phyloP scores from a whole-genome alignment of 768 basidiomycete species.

The Gymnopilus junonius region DNA sequence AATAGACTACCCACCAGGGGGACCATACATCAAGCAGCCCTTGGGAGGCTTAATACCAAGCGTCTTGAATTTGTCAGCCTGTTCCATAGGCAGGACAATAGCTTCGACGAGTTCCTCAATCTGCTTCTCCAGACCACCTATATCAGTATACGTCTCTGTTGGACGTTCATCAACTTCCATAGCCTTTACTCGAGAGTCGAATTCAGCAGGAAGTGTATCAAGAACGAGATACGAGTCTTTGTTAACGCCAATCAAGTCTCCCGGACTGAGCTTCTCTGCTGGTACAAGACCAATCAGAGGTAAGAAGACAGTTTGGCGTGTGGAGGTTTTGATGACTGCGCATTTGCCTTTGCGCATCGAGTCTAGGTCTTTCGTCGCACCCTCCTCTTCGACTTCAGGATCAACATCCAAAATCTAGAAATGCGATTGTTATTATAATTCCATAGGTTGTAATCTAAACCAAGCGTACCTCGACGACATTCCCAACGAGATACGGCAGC shows the following conservation, averaged over 20 bases:
- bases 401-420: constrained; percentile 90
- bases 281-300: constrained; percentile 98
- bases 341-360: constrained; percentile 98
- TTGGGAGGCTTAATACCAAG: constrained; percentile 98
- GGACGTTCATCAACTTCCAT: constrained; percentile 99
- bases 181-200: constrained; percentile 97
- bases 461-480: constrained; percentile 87
- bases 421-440: constrained; percentile 1
- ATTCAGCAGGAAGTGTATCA: constrained; percentile 95
- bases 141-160: constrained; percentile 96
- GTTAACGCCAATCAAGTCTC: constrained; percentile 98
- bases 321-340: constrained; percentile 98
- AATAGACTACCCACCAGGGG: constrained; percentile 69
- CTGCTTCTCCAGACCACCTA: constrained; percentile 98
- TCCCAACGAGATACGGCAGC: constrained; percentile 95
- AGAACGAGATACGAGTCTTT: constrained; percentile 98
- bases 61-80: constrained; percentile 97
- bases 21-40: constrained; percentile 98
- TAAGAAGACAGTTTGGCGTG: constrained; percentile 97
- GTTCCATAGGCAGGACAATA: constrained; percentile 98
- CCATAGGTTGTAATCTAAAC: neutral
- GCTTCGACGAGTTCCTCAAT: constrained; percentile 99
- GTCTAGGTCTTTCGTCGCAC: constrained; percentile 94
- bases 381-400: constrained; percentile 91
- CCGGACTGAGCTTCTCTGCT: constrained; percentile 84